A percentile compares a stretch with the other conserved stretches of the same genome.
phyloP scores from a whole-genome alignment of 441 rosid genomes.

The Bocquillonia castaneifolia region DNA sequence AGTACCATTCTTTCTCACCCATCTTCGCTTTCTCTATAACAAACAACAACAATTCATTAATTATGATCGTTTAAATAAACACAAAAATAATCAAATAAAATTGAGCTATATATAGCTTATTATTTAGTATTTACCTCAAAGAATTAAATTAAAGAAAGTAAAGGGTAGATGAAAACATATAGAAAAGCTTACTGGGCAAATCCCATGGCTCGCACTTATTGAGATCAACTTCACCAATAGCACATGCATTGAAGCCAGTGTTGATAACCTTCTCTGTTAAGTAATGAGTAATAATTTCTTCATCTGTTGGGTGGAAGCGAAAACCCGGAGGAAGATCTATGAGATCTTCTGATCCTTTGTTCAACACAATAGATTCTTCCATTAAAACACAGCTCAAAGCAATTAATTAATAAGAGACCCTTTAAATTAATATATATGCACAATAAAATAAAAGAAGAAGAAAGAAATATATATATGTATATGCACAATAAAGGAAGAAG shows the following conservation, averaged over 20 bases:
- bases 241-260: slow-evolving; percentile 51
- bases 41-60: neutral
- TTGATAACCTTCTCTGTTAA: slow-evolving; percentile 65
- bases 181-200: slow-evolving; percentile 58
- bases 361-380: slow-evolving; percentile 45
- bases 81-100: too few species aligned
- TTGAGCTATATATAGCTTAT: too few species aligned
- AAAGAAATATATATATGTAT: neutral
- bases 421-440: too few species aligned
- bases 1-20: slow-evolving; percentile 97
- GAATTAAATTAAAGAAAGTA: slow-evolving; percentile 10
- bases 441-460: too few species aligned
- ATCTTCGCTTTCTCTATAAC: slow-evolving; percentile 78
- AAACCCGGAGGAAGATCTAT: slow-evolving; percentile 86
- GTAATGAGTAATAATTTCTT: slow-evolving; percentile 77
- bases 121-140: too few species aligned
- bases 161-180: neutral
- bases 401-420: too few species aligned
- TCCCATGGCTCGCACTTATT: slow-evolving; percentile 99
- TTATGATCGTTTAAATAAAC: too few species aligned
- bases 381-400: too few species aligned
- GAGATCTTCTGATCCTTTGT: slow-evolving; percentile 47
- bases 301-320: slow-evolving; percentile 93
- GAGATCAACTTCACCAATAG: slow-evolving; percentile 80
- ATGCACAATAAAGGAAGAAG: neutral